A percentile compares a stretch with the other conserved stretches of the same genome.
phyloP scores from a whole-genome alignment of 768 basidiomycete species.

The Suillus hirtellus region DNA sequence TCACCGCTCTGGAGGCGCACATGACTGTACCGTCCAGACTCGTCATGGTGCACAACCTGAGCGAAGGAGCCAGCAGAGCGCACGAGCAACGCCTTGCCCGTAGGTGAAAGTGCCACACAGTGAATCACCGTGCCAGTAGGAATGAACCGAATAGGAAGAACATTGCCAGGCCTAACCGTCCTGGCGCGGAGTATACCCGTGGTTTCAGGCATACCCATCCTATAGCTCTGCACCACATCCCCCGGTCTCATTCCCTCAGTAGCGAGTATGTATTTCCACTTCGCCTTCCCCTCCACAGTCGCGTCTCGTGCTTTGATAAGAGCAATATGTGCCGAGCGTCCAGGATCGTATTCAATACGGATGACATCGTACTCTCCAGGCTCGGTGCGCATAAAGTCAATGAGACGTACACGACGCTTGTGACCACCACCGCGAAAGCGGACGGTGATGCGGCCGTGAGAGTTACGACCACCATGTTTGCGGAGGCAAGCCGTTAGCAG shows the following conservation, averaged over 20 bases:
- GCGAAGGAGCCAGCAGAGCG: slow-evolving; percentile 89
- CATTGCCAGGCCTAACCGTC: slow-evolving; percentile 89
- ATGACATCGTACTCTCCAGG: slow-evolving; percentile 86
- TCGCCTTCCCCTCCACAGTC: slow-evolving; percentile 49
- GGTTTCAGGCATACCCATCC: slow-evolving; percentile 76
- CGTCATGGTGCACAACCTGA: slow-evolving; percentile 78
- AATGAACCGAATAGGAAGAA: slow-evolving; percentile 87
- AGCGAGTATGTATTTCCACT: slow-evolving; percentile 92
- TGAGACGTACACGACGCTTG: slow-evolving; percentile 75
- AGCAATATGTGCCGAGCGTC: slow-evolving; percentile 92
- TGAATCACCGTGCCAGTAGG: slow-evolving; percentile 92
- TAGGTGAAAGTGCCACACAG: slow-evolving; percentile 73
- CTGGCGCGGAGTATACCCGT: slow-evolving; percentile 81
- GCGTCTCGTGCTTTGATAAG: slow-evolving; percentile 68
- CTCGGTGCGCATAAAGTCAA: slow-evolving; percentile 84
- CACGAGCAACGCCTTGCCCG: slow-evolving; percentile 79
- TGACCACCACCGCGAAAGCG: slow-evolving; percentile 92
- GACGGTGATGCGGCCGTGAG: slow-evolving; percentile 81
- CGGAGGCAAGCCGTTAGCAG: slow-evolving; percentile 80
- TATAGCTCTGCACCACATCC: slow-evolving; percentile 83
- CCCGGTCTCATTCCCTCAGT: slow-evolving; percentile 89
- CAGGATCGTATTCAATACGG: slow-evolving; percentile 96
- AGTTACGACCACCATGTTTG: slow-evolving; percentile 84
- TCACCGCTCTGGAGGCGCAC: slow-evolving; percentile 92
- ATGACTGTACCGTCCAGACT: slow-evolving; percentile 69